Evolutionary conservation across 768 basidiomycete species (phyloP).

Genomic region (Mycena chlorophos): DNA sequence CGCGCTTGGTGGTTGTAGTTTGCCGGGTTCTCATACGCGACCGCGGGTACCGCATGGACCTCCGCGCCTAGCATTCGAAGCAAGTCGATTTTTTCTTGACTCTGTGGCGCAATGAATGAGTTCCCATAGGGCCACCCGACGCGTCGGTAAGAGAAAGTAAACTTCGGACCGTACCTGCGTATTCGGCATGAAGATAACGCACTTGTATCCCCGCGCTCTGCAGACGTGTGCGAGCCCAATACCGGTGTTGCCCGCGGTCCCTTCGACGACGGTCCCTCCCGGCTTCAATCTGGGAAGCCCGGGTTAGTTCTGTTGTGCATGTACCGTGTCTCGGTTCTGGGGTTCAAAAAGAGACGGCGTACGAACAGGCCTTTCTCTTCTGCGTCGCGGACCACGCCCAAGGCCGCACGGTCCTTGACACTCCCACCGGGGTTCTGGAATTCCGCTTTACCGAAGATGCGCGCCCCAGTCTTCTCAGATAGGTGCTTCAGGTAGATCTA

Average conservation of each 20-base stretch:
- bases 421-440: conserved; percentile 98
- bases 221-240: conserved; percentile 96
- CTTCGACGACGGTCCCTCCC: conserved; percentile 97
- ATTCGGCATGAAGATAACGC: conserved; percentile 99
- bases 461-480: conserved; percentile 79
- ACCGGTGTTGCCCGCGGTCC: conserved; percentile 97
- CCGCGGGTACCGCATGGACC: conserved; percentile 93
- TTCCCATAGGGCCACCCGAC: too few relatives aligned
- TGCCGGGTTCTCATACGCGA: conserved; percentile 89
- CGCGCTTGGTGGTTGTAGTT: conserved; percentile 99
- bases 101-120: conserved; percentile 46
- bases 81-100: conserved; percentile 98
- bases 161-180: conserved; percentile 57
- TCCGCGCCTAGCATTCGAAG: conserved; percentile 97
- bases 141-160: neutral
- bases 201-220: conserved; percentile 88
- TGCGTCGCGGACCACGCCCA: conserved; percentile 84
- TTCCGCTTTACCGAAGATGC: conserved; percentile 94
- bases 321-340: neutral
- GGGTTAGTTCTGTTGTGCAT: too few relatives aligned
- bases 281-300: conserved; percentile 61
- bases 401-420: conserved; percentile 95
- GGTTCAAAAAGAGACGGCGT: conserved; percentile 32
- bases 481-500: conserved; percentile 83
- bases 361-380: conserved; percentile 84